These are phyloP conservation scores for Coemansia sp. DNA, from an alignment of 192 early-diverging fungal genomes.

Conservation along the genomic window DNA sequence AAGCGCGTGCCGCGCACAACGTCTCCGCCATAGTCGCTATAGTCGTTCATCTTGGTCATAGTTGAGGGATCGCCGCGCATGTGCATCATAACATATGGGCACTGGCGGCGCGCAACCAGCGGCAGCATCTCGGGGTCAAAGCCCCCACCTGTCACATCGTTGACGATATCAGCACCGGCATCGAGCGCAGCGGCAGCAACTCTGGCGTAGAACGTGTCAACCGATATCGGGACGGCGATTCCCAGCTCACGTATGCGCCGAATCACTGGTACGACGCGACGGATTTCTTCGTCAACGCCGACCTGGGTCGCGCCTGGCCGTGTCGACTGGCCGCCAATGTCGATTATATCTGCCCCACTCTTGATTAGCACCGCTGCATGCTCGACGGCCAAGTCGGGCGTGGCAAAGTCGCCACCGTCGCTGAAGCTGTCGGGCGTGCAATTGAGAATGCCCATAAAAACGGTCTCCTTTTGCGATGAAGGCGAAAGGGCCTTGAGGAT, in stretches of 20 bases:
- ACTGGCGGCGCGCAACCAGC: constrained; percentile 71
- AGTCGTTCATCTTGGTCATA: constrained; percentile 74
- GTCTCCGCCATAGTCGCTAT: constrained; percentile 65
- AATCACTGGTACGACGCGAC: constrained; percentile 86
- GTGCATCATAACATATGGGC: constrained; percentile 94
- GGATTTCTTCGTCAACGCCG: constrained; percentile 71
- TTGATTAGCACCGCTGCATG: constrained; percentile 66
- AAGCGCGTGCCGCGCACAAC: constrained; percentile 69
- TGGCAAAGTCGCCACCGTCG: constrained; percentile 79
- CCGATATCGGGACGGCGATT: constrained; percentile 71
- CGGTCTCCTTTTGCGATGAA: constrained; percentile 57
- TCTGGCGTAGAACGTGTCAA: constrained; percentile 86
- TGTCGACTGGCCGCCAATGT: constrained; percentile 95
- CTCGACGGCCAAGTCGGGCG: constrained; percentile 63
- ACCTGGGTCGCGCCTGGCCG: constrained; percentile 79
- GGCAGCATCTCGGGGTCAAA: constrained; percentile 77
- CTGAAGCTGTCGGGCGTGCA: constrained; percentile 96
- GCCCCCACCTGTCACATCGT: constrained; percentile 90
- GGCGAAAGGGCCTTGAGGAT: constrained; percentile 59
- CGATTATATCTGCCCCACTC: constrained; percentile 87
- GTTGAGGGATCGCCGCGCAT: constrained; percentile 93
- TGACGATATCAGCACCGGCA: constrained; percentile 91
- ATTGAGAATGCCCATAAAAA: constrained; percentile 96
- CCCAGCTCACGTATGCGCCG: constrained; percentile 63
- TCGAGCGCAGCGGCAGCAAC: constrained; percentile 86